Evolutionary conservation across 257 asterid species (phyloP), one percentile per base, ranked within the genome.

Genomic region (Hygrophila difformis): DNA sequence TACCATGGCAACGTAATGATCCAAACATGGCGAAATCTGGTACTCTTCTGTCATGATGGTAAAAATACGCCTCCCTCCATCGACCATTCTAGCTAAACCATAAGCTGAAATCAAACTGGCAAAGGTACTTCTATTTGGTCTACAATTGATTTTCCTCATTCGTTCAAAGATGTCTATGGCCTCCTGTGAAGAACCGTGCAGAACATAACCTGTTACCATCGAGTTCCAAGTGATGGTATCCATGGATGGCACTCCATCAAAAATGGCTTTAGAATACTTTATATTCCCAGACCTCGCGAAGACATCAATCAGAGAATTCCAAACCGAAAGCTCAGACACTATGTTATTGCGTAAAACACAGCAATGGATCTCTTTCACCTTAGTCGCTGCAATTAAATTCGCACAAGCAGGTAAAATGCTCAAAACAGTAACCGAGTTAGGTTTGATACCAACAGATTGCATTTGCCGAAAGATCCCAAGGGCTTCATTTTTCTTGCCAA

Each of bases 181-280:
- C 24, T 66, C 70, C 15, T 22, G 45, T 5, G 46, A 44, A 56
- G 66, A 49, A 41, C 94, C 93, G 38, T 82, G 89, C 12, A 69
- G 56, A 38, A 77, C 84, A 64, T 72, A 76, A 60, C 74, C 81
- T 23, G 76, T 55, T 37, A 73, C 68, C 69, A 82, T 54, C 40
- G 96, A 49, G 72, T 82, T 86, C 96, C 96, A 86, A 18, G 94
- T 74, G 60, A 86, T 75, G 50, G 73, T 53, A 60, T 86, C 93
- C 49, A 71, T 58, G 36, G 77, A 67, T 13, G 61, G 65, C 82
- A 73, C 68, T 52, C 66, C 66, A 35, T 63, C 45, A 46, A 79
- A 82, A 57, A 86, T 58, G 49, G 76, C 55, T 59, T 62, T 64
- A 0, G 94, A 68, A 60, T 73, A 79, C 23, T 39, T 24, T 44